A percentile compares a stretch with the other conserved stretches of the same genome.
Evolutionary conservation across 208 protist genomes (phyloP).

Genomic region (Plasmodiophora brassicae): DNA sequence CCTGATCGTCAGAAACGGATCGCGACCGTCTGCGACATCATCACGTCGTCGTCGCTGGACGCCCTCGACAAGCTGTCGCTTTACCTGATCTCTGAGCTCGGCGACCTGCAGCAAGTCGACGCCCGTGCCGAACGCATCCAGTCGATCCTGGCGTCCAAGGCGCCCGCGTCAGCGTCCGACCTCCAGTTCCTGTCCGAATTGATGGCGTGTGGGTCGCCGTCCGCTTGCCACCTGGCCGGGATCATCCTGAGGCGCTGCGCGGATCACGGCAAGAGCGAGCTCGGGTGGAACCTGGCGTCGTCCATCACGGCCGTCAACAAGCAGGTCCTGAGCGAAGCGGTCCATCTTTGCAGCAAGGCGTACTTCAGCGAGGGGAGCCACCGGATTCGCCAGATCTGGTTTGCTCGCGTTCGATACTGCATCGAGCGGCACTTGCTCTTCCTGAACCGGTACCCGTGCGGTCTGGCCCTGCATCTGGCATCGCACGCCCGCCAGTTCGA

Average conservation of each 20-base stretch:
- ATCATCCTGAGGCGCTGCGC: not conserved
- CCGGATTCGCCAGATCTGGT: not conserved
- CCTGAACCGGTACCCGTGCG: constrained; percentile 24
- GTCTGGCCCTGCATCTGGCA: constrained; percentile 19
- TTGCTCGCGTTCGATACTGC: not conserved
- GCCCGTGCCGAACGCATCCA: not conserved
- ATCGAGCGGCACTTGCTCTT: not conserved
- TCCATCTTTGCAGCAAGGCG: not conserved
- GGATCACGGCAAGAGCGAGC: not conserved
- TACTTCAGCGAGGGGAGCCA: not conserved
- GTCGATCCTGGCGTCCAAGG: not conserved
- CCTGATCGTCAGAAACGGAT: too few species aligned
- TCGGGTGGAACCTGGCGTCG: not conserved
- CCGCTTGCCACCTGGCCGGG: not conserved
- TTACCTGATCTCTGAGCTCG: not conserved
- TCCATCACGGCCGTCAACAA: not conserved
- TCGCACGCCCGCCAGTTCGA: constrained; percentile 20
- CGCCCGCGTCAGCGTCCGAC: not conserved
- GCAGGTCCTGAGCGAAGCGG: constrained; percentile 6
- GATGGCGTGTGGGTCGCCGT: not conserved
- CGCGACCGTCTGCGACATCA: not conserved
- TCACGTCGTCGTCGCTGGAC: not conserved
- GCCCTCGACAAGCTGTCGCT: not conserved
- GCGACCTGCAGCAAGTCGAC: not conserved
- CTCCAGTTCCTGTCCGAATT: not conserved